Conservation (phyloP, 176 grass and related monocot genomes). For the Microstegium vimineum region DNA sequence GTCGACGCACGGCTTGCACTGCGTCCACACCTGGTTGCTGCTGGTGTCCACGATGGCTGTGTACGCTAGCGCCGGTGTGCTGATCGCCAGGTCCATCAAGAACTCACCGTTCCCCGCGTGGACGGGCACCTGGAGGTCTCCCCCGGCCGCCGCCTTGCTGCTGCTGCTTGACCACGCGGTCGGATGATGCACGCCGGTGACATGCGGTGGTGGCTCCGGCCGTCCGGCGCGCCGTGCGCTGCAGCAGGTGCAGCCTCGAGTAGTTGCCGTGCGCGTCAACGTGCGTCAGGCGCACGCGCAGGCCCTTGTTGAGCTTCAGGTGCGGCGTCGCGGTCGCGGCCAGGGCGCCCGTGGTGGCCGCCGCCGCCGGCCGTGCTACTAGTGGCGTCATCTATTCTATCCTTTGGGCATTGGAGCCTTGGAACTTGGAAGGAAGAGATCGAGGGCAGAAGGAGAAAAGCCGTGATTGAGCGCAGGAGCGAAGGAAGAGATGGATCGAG, state of each 20-base stretch:
- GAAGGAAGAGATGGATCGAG: too few relatives aligned
- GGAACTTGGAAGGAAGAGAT: neutral
- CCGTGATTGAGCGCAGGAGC: too few relatives aligned
- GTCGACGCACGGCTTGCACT: slow-evolving; percentile 67
- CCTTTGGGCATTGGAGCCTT: slow-evolving; percentile 4
- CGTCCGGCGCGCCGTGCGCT: slow-evolving; percentile 58
- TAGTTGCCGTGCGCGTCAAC: slow-evolving; percentile 72
- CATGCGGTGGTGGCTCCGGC: slow-evolving; percentile 65
- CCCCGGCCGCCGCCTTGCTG: too few relatives aligned
- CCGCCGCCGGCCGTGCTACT: neutral
- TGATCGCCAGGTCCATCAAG: slow-evolving; percentile 65
- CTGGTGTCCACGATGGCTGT: slow-evolving; percentile 73
- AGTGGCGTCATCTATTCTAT: neutral
- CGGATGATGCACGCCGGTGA: too few relatives aligned
- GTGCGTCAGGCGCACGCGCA: slow-evolving; percentile 61
- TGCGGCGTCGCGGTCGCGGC: neutral
- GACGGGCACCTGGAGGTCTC: slow-evolving; percentile 41
- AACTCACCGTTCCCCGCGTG: slow-evolving; percentile 59
- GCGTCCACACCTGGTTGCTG: slow-evolving; percentile 80
- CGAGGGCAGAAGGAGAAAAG: too few relatives aligned
- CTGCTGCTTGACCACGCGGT: too few relatives aligned
- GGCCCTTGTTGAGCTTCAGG: slow-evolving; percentile 3
- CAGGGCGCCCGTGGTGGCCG: neutral
- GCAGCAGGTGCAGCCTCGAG: slow-evolving; percentile 53
- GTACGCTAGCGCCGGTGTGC: slow-evolving; percentile 50